phyloP scores from a whole-genome alignment of 441 rosid genomes.

The Dalechampia spathulata region DNA sequence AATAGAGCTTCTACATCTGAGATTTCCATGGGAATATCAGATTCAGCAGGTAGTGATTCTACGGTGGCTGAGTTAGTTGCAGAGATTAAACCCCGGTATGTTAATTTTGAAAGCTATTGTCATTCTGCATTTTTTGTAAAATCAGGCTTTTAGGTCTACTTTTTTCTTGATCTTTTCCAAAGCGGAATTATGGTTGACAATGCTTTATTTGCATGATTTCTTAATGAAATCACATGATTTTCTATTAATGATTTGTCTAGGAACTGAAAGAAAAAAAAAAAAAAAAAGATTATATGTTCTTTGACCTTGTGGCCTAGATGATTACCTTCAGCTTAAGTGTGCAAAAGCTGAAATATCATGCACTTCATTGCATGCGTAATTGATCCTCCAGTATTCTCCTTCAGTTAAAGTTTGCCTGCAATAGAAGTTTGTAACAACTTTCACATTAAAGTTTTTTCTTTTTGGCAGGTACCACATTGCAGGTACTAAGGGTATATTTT shows the following conservation, averaged over 20 bases:
- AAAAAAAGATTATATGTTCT: not conserved
- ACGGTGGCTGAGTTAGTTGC: constrained; percentile 59
- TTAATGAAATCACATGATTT: no score
- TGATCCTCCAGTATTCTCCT: not conserved
- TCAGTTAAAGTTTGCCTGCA: not conserved
- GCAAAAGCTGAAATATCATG: not conserved
- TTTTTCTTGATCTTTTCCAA: no score
- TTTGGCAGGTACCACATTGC: constrained; percentile 79
- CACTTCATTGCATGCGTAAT: constrained; percentile 1
- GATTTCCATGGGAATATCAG: constrained; percentile 44
- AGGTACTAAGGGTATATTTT: constrained; percentile 75
- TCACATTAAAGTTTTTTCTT: constrained; percentile 16
- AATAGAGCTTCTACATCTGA: constrained; percentile 50
- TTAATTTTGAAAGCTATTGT: constrained; percentile 11
- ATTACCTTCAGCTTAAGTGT: not conserved
- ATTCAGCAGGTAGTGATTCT: constrained; percentile 47
- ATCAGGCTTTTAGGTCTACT: not conserved
- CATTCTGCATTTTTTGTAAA: not conserved
- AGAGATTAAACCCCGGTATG: constrained; percentile 90
- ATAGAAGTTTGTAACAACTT: not conserved
- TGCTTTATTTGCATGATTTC: no score
- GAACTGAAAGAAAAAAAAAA: no score
- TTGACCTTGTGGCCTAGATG: not conserved
- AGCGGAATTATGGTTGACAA: no score
- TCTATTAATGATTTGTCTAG: no score